Evolutionary conservation across 2,329 filamentous ascomycete species (phyloP).

Genomic region (Thielaviopsis punctulata): DNA sequence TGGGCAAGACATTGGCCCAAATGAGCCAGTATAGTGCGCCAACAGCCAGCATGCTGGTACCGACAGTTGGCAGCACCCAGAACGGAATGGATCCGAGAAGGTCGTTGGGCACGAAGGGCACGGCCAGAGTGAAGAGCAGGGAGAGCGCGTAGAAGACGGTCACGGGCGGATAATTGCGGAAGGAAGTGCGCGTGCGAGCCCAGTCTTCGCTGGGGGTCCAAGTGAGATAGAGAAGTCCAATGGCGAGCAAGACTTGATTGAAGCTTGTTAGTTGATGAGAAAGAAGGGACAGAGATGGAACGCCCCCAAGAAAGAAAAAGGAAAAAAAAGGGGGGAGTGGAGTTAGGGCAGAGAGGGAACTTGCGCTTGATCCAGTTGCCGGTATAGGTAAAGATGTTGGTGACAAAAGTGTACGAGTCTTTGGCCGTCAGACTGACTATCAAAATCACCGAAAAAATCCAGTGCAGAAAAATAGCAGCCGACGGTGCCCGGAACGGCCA

Average conservation of each 20-base stretch:
- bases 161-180: constrained; percentile 22
- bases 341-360: constrained; percentile 44
- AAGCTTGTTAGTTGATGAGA: neutral
- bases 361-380: constrained; percentile 42
- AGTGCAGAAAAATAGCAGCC: constrained; percentile 7
- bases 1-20: constrained; percentile 34
- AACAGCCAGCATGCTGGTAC: constrained; percentile 31
- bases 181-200: constrained; percentile 34
- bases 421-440: constrained; percentile 2
- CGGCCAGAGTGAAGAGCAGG: constrained; percentile 34
- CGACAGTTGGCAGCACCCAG: constrained; percentile 38
- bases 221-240: constrained; percentile 34
- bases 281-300: neutral
- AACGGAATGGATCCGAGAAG: constrained; percentile 35
- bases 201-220: constrained; percentile 32
- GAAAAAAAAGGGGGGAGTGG: constrained; percentile 48
- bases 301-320: constrained; percentile 17
- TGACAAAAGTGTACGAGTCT: constrained; percentile 10
- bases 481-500: constrained; percentile 38
- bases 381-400: constrained; percentile 12
- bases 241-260: constrained; percentile 41
- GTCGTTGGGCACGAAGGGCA: constrained; percentile 37
- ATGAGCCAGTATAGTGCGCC: constrained; percentile 34
- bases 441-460: constrained; percentile 6
- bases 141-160: constrained; percentile 30